A percentile compares a stretch with the other conserved stretches of the same genome.
Conservation (phyloP, 2,329 filamentous ascomycete species). For the Aureobasidium melanogenum region DNA sequence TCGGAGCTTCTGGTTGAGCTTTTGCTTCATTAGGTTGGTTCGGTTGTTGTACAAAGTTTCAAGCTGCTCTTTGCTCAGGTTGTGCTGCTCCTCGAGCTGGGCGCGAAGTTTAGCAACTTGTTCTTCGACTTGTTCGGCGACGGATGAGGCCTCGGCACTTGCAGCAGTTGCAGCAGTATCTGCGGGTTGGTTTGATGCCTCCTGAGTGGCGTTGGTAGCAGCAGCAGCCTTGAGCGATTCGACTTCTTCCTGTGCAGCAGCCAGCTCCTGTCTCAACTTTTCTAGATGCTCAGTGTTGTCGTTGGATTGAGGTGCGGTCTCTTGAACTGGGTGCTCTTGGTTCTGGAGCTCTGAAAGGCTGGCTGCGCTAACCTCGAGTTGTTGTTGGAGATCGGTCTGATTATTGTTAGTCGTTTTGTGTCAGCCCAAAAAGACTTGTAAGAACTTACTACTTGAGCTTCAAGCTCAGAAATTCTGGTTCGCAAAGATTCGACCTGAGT, state of each 20-base stretch:
- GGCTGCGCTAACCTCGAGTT: constrained; percentile 14
- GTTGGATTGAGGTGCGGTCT: constrained; percentile 9
- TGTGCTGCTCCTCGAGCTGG: constrained; percentile 29
- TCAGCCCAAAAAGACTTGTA: neutral
- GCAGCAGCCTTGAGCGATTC: constrained; percentile 34
- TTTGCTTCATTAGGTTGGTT: constrained; percentile 60
- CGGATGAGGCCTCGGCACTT: constrained; percentile 21
- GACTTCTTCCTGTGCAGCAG: constrained; percentile 36
- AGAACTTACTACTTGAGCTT: constrained; percentile 43
- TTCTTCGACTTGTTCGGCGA: constrained; percentile 42
- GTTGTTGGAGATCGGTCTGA: constrained; percentile 13
- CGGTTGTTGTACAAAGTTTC: constrained; percentile 45
- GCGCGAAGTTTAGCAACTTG: constrained; percentile 31
- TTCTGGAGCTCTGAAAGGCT: constrained; percentile 23
- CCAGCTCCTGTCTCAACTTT: constrained; percentile 33
- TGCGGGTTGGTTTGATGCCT: constrained; percentile 9
- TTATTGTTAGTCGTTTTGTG: neutral
- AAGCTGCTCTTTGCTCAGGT: constrained; percentile 33
- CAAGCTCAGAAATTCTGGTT: constrained; percentile 54
- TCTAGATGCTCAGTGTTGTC: constrained; percentile 23
- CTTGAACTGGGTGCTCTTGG: constrained; percentile 30
- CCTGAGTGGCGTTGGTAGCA: constrained; percentile 16
- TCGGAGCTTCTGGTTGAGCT: constrained; percentile 58
- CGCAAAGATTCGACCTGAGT: constrained; percentile 44
- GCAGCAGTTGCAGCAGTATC: constrained; percentile 16